Evolutionary conservation across 2,329 filamentous ascomycete species (phyloP).

Genomic region (Phialophora chinensis): DNA sequence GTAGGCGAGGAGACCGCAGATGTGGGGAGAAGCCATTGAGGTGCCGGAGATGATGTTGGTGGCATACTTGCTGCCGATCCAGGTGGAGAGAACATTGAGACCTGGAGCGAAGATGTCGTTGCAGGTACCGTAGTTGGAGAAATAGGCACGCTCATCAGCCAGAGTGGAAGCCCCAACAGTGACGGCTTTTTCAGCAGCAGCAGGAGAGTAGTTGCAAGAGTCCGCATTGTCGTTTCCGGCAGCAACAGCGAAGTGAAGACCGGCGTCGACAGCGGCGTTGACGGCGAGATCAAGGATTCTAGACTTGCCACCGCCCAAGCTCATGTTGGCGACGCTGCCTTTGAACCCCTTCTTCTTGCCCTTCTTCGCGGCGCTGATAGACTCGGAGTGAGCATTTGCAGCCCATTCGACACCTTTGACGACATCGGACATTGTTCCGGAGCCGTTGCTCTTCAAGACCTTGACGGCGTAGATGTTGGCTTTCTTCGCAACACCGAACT

Average conservation of each 20-base stretch:
- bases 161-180: constrained; percentile 96
- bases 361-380: constrained; percentile 78
- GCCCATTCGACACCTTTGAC: constrained; percentile 98
- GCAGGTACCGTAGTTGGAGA: constrained; percentile 97
- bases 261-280: constrained; percentile 88
- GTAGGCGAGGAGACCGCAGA: constrained; percentile 95
- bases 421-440: constrained; percentile 97
- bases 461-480: constrained; percentile 96
- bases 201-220: constrained; percentile 98
- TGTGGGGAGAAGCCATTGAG: constrained; percentile 98
- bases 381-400: constrained; percentile 76
- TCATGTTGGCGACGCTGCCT: constrained; percentile 99
- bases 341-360: constrained; percentile 97
- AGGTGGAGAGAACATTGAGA: constrained; percentile 95
- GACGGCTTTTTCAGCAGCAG: constrained; percentile 86
- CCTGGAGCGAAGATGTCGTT: constrained; percentile 99
- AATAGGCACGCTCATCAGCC: constrained; percentile 95
- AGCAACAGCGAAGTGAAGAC: constrained; percentile 96
- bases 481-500: constrained; percentile 99
- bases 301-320: constrained; percentile 96
- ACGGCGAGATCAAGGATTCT: constrained; percentile 87
- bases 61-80: constrained; percentile 95
- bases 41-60: constrained; percentile 99
- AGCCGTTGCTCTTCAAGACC: constrained; percentile 96
- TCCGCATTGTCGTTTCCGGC: constrained; percentile 99